Evolutionary conservation across 768 basidiomycete species (phyloP), one percentile per base, ranked within the genome.

Genomic region (Erythrobasidium yunnanense): DNA sequence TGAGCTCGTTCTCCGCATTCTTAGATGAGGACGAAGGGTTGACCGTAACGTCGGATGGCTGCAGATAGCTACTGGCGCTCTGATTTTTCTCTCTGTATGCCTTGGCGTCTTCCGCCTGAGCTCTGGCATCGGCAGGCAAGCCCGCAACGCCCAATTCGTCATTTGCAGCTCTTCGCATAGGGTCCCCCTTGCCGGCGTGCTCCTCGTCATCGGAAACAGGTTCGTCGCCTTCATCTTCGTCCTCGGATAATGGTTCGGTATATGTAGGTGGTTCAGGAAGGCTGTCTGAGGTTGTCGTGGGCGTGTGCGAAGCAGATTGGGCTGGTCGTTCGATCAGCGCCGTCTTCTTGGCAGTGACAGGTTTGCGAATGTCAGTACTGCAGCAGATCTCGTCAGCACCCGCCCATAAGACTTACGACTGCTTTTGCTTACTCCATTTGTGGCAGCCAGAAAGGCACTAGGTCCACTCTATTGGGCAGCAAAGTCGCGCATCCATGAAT

Each of bases 381-480:
- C 11, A 11, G 34, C 17, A n/a, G 11, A 0, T 0, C 20, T n/a
- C 7, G 45, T 49, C 17, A 34, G 32, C 17, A 22, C 7, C 8
- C 2, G 23, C 35, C 23, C 34, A 34, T 35, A 15, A 11, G 8
- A 0, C 7, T 4, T 15, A 23, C 11, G 18, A 2, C 8, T 0
- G 17, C 5, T 4, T 6, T 46, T 66, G 17, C 2, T 66, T 66
- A 42, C 38, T 95, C 92, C 92, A 96, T 95, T 75, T 97, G 92
- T 4, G 92, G 92, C 4, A 92, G 82, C 95, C 95, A 99, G 81
- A 96, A 99, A 4, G 95, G 95, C 34, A 99, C 87, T 23, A 99
- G 82, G 73, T 96, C 88, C 49, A 96, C 92, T 34, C 93, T 86
- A 72, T 88, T 83, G 20, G 92, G 91, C 8, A 97, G 77, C 0